Conservation (phyloP, 192 early-diverging fungal species). For the Pilobolus umbonatus region DNA sequence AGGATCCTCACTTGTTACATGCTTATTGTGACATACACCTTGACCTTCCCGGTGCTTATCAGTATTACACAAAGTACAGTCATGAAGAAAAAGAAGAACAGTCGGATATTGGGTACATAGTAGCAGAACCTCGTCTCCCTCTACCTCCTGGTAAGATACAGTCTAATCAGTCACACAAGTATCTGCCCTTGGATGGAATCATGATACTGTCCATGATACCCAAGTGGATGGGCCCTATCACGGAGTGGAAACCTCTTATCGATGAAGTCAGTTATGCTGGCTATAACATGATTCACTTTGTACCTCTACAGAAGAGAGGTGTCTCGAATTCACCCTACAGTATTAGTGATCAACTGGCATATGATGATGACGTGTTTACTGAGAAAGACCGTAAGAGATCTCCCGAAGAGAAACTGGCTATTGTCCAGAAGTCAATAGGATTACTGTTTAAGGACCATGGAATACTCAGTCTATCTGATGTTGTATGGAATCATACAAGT, state of each 20-base stretch:
- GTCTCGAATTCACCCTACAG: slow-evolving; percentile 96
- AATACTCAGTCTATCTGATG: slow-evolving; percentile 81
- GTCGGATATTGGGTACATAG: slow-evolving; percentile 60
- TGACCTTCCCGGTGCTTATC: slow-evolving; percentile 71
- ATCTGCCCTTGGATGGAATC: slow-evolving; percentile 84
- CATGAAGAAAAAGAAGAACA: slow-evolving; percentile 6
- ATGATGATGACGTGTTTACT: slow-evolving; percentile 85
- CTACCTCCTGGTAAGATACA: slow-evolving; percentile 32
- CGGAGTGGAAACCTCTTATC: slow-evolving; percentile 72
- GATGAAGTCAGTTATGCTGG: slow-evolving; percentile 65
- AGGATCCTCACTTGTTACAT: slow-evolving; percentile 46
- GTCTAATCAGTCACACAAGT: neutral
- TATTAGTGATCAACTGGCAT: slow-evolving; percentile 90
- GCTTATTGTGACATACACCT: slow-evolving; percentile 64
- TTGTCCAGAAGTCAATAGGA: slow-evolving; percentile 49
- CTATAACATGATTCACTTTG: slow-evolving; percentile 99
- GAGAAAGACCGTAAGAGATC: slow-evolving; percentile 36
- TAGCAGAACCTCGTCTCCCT: slow-evolving; percentile 83
- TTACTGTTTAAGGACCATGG: slow-evolving; percentile 60
- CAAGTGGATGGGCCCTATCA: slow-evolving; percentile 91
- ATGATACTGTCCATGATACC: slow-evolving; percentile 89
- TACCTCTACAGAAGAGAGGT: slow-evolving; percentile 88
- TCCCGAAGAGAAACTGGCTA: slow-evolving; percentile 53
- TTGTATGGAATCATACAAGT: slow-evolving; percentile 99
- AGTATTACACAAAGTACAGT: slow-evolving; percentile 78